A percentile compares a stretch with the other conserved stretches of the same genome.
Conservation (phyloP, 208 protist genomes). For the Trypanosoma vivax region DNA sequence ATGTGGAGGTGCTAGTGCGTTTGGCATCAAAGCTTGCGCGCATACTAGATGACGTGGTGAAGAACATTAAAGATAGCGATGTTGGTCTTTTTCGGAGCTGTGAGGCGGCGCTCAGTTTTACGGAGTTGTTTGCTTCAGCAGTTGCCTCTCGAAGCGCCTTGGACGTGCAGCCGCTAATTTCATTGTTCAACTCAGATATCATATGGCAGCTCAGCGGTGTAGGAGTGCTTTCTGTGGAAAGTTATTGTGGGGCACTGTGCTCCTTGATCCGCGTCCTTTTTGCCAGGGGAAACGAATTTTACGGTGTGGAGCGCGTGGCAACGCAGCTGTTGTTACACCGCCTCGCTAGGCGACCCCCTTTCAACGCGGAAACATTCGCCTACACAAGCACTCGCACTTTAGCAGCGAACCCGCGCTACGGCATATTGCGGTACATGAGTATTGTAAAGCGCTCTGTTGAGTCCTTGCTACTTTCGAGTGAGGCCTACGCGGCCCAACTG, state of each 20-base stretch:
- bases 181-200: constrained; percentile 32
- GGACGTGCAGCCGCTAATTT: constrained; percentile 36
- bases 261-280: constrained; percentile 30
- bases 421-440: constrained; percentile 36
- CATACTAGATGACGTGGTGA: constrained; percentile 12
- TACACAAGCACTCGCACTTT: constrained; percentile 19
- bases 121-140: constrained; percentile 28
- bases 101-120: constrained; percentile 23
- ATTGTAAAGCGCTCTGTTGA: constrained; percentile 29
- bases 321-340: constrained; percentile 34
- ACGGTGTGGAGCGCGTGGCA: constrained; percentile 34
- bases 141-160: constrained; percentile 22
- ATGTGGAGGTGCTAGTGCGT: constrained; percentile 36
- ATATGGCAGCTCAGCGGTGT: constrained; percentile 50
- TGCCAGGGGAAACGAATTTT: constrained; percentile 32
- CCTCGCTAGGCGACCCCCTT: constrained; percentile 40
- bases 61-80: neutral
- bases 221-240: constrained; percentile 29
- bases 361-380: constrained; percentile 32
- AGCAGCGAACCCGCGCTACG: constrained; percentile 23
- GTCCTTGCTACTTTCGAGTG: constrained; percentile 18
- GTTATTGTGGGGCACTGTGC: constrained; percentile 40
- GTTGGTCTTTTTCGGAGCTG: constrained; percentile 21
- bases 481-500: neutral
- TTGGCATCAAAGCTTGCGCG: constrained; percentile 22